Conservation (phyloP, 2,329 filamentous ascomycete genomes). For the Fusarium equiseti region DNA sequence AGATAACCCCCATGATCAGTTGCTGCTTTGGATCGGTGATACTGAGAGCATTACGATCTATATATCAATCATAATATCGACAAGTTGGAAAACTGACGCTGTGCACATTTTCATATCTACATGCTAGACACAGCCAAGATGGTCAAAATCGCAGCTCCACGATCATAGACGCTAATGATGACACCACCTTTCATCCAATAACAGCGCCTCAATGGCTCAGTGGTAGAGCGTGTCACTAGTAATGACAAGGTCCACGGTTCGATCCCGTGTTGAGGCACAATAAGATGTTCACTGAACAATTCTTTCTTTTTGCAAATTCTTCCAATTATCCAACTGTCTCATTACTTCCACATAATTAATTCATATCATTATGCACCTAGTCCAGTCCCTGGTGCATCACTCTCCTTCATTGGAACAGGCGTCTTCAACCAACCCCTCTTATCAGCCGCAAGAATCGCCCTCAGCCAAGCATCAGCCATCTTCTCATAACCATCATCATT, state of each 20-base stretch:
- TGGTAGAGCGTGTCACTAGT: conserved; percentile 35
- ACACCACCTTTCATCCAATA: neutral
- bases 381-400: conserved; percentile 21
- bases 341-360: neutral
- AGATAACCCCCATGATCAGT: no score
- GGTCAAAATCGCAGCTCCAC: neutral
- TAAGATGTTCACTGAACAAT: fast-evolving
- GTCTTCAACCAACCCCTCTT: conserved; percentile 30
- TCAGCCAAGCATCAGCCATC: conserved; percentile 34
- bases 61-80: no score
- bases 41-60: no score
- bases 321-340: neutral
- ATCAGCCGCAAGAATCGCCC: conserved; percentile 26
- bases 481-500: conserved; percentile 36
- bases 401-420: conserved; percentile 15
- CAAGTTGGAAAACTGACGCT: no score
- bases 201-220: conserved; percentile 26
- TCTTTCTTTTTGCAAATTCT: neutral
- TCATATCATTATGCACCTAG: neutral
- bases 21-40: no score
- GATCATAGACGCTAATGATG: fast-evolving
- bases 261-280: conserved; percentile 21
- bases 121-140: fast-evolving
- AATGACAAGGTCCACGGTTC: conserved; percentile 34
- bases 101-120: no score